These are phyloP conservation scores for Pichia sporocuriosa DNA, from an alignment of 805 yeast species.

Conservation along the genomic window DNA sequence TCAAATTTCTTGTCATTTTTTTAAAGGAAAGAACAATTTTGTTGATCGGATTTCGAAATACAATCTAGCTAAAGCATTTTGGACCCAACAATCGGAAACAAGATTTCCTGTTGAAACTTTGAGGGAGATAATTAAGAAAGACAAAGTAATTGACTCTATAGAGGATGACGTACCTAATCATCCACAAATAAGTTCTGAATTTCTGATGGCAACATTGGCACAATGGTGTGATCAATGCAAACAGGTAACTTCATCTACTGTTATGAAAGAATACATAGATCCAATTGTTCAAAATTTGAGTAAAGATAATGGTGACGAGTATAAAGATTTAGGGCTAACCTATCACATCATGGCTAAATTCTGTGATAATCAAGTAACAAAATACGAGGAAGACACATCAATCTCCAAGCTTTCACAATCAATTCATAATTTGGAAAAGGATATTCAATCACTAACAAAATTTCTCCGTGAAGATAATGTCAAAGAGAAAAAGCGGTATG, in stretches of 20 bases:
- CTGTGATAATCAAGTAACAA: conserved; percentile 58
- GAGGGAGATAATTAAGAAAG: conserved; percentile 25
- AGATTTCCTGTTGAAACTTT: conserved; percentile 52
- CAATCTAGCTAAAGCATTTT: conserved; percentile 54
- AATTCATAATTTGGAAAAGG: conserved; percentile 34
- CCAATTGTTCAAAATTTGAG: conserved; percentile 31
- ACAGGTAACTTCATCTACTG: conserved; percentile 54
- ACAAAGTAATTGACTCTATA: not conserved
- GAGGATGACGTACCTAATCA: not conserved
- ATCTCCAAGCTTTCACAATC: conserved; percentile 32
- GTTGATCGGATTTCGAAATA: conserved; percentile 29
- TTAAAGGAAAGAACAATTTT: conserved; percentile 11
- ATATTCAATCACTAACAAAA: conserved; percentile 43
- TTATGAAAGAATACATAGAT: conserved; percentile 51
- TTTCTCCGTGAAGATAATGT: conserved; percentile 33
- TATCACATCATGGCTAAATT: conserved; percentile 63
- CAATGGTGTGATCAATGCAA: conserved; percentile 70
- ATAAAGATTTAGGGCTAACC: conserved; percentile 32
- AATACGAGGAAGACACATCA: conserved; percentile 37
- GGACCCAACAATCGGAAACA: conserved; percentile 53
- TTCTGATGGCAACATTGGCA: conserved; percentile 36
- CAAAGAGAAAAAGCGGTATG: conserved; percentile 42
- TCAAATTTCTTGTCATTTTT: conserved; percentile 27
- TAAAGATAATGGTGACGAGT: conserved; percentile 17
- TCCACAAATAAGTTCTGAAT: conserved; percentile 4